These are phyloP conservation scores for Acer campestre DNA, from an alignment of 345 rosid genomes.

Conservation along the genomic window DNA sequence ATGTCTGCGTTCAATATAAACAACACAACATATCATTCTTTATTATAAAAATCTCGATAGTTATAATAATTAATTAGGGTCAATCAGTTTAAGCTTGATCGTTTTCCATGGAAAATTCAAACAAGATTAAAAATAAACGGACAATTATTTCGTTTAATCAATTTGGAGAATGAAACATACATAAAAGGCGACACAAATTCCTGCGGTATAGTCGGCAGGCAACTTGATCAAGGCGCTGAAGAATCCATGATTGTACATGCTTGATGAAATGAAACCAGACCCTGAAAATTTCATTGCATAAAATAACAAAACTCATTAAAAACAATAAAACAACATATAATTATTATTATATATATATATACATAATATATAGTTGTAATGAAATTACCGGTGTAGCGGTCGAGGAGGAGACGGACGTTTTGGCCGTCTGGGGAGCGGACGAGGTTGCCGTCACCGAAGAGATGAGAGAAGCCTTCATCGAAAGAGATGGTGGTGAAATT, in stretches of 20 bases:
- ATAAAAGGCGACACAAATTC: conserved; percentile 84
- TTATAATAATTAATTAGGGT: too few relatives aligned
- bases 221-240: conserved; percentile 88
- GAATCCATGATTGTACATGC: conserved; percentile 78
- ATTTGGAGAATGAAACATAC: conserved; percentile 40
- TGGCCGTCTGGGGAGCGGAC: conserved; percentile 73
- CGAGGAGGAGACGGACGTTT: conserved; percentile 86
- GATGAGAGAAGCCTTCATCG: conserved; percentile 78
- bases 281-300: conserved; percentile 38
- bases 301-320: neutral
- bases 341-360: too few relatives aligned
- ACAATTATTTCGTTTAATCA: too few relatives aligned
- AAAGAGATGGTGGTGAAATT: conserved; percentile 62
- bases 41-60: too few relatives aligned
- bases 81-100: too few relatives aligned
- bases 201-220: conserved; percentile 85
- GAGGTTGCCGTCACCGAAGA: conserved; percentile 81
- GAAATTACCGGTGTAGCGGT: conserved; percentile 67
- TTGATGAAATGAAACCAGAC: conserved; percentile 87
- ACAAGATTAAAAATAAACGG: too few relatives aligned
- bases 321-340: neutral
- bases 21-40: neutral
- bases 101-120: too few relatives aligned
- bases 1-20: conserved; percentile 48
- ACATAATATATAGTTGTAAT: neutral